phyloP scores from a whole-genome alignment of 1,284 basidiomycete species.

The Wallemia mellicola region DNA sequence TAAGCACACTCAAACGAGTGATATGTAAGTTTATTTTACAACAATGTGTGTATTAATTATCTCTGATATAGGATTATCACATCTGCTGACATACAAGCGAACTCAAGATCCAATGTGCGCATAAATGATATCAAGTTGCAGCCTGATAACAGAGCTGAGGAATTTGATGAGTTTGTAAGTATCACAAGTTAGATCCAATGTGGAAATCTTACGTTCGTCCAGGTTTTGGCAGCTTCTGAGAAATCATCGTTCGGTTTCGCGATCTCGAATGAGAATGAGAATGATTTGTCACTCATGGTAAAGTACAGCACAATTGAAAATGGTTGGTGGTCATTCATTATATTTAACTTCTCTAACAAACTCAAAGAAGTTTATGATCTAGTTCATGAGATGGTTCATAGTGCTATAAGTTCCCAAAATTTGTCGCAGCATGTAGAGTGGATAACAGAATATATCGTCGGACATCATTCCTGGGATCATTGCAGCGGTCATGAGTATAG shows the following conservation, averaged over 20 bases:
- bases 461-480: not conserved
- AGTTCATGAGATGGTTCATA: not conserved
- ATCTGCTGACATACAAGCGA: not conserved
- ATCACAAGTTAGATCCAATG: no score
- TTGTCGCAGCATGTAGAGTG: not conserved
- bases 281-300: not conserved
- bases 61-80: not conserved
- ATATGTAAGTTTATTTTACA: no score
- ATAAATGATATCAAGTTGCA: not conserved
- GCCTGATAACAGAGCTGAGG: no score
- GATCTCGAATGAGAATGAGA: not conserved
- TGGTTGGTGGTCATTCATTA: not conserved
- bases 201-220: not conserved
- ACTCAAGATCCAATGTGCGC: not conserved
- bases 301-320: not conserved
- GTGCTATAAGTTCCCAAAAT: not conserved
- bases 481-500: not conserved
- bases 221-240: not conserved
- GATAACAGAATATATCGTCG: not conserved
- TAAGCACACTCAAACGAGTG: not conserved
- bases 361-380: not conserved
- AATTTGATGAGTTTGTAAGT: no score
- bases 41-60: not conserved
- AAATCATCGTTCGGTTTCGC: not conserved
- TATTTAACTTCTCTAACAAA: not conserved